phyloP scores from a whole-genome alignment of 345 rosid genomes.

The Salix koriyanagi region DNA sequence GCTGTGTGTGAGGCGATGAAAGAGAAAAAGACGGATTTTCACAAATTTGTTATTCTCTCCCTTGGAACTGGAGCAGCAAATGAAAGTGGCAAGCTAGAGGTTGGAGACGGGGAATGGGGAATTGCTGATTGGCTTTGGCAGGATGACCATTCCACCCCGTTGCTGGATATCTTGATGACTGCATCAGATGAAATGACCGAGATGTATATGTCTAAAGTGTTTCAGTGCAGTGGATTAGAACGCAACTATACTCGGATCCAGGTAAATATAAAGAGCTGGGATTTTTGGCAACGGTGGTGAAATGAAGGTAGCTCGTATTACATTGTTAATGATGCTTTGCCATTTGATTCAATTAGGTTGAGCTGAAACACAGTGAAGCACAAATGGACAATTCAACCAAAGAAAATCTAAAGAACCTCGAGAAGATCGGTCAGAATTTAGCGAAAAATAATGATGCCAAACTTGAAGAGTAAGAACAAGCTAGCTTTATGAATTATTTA shows the following conservation, averaged over 20 bases:
- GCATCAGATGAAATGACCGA: constrained; percentile 12
- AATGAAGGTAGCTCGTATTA: neutral
- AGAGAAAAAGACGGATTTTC: neutral
- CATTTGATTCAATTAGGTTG: neutral
- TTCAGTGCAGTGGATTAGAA: neutral
- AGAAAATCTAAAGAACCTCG: neutral
- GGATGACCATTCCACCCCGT: constrained; percentile 1
- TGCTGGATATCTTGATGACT: constrained; percentile 4
- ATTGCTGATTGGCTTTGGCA: constrained; percentile 8
- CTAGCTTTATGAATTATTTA: neutral
- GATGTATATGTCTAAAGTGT: constrained; percentile 3
- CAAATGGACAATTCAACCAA: neutral
- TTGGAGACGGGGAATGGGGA: constrained; percentile 13
- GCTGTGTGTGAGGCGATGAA: constrained; percentile 3
- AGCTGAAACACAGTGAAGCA: neutral
- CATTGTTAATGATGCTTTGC: neutral
- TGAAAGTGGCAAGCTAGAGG: constrained; percentile 1
- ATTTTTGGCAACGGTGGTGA: neutral
- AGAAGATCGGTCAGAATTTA: neutral
- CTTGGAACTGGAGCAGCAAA: constrained; percentile 10
- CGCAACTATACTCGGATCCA: constrained; percentile 14
- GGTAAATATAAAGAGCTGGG: neutral
- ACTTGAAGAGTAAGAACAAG: neutral
- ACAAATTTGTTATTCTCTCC: constrained; percentile 6
- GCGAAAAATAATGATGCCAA: neutral